Evolutionary conservation across 73 alveolate species (phyloP).

Genomic region (Uronychia setigera): DNA sequence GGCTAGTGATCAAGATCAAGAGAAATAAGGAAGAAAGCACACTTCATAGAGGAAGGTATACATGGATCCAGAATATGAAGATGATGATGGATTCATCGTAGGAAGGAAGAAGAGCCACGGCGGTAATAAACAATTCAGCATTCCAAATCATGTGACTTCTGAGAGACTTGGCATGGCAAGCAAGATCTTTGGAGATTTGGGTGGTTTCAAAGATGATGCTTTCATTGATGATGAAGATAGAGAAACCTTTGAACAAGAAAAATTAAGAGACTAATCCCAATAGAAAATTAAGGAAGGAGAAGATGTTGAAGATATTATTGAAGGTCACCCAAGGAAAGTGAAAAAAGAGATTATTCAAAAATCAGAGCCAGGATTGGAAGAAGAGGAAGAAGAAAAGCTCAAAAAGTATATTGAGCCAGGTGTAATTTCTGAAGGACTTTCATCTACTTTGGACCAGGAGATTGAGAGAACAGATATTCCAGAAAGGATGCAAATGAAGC

Average conservation of each 20-base stretch:
- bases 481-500: conserved; percentile 16
- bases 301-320: background rate
- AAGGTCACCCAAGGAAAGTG: background rate
- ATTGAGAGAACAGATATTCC: conserved; percentile 25
- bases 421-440: background rate
- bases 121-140: background rate
- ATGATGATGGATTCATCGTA: background rate
- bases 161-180: background rate
- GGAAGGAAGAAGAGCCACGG: background rate
- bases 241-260: background rate
- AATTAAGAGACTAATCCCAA: background rate
- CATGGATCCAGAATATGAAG: background rate
- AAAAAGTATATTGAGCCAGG: background rate
- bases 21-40: background rate
- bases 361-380: background rate
- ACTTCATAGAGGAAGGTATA: background rate
- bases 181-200: background rate
- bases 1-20: too few species aligned
- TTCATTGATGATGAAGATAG: background rate
- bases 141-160: background rate
- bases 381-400: conserved; percentile 1
- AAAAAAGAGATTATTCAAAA: too few species aligned
- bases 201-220: background rate
- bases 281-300: background rate
- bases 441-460: background rate